phyloP scores from a whole-genome alignment of 2,329 filamentous ascomycete species.

The Fusarium staphyleae region DNA sequence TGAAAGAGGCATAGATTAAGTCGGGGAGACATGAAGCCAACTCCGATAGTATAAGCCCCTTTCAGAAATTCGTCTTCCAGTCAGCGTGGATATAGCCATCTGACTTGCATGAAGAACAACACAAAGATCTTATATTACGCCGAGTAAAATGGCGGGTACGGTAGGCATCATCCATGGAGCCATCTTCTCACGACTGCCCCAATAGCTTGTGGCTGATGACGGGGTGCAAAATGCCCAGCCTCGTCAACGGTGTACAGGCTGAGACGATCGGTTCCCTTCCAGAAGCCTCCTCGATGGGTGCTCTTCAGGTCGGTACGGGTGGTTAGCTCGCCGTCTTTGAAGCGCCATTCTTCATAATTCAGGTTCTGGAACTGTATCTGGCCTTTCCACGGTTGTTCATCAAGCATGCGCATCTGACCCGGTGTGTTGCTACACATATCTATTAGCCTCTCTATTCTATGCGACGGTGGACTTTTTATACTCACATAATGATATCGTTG shows the following conservation, averaged over 20 bases:
- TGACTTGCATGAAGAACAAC: too few species aligned
- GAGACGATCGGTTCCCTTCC: slow-evolving; percentile 20
- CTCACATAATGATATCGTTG: slow-evolving; percentile 23
- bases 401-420: slow-evolving; percentile 24
- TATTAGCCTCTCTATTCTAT: not conserved
- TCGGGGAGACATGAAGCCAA: too few species aligned
- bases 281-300: slow-evolving; percentile 10
- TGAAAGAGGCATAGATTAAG: too few species aligned
- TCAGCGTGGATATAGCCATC: too few species aligned
- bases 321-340: slow-evolving; percentile 9
- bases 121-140: too few species aligned
- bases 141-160: too few species aligned
- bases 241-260: slow-evolving; percentile 26
- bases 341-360: slow-evolving; percentile 7
- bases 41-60: too few species aligned
- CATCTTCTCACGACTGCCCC: slow-evolving; percentile 10
- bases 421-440: slow-evolving; percentile 12
- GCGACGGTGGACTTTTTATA: not conserved
- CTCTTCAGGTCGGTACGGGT: not conserved
- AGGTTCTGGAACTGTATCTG: not conserved
- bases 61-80: too few species aligned
- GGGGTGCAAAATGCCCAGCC: slow-evolving; percentile 15
- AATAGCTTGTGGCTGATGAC: slow-evolving; percentile 19
- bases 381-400: slow-evolving; percentile 12
- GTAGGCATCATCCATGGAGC: not conserved